phyloP scores from a whole-genome alignment of 2,329 filamentous ascomycete genomes.

The Tetracladium maxilliforme region DNA sequence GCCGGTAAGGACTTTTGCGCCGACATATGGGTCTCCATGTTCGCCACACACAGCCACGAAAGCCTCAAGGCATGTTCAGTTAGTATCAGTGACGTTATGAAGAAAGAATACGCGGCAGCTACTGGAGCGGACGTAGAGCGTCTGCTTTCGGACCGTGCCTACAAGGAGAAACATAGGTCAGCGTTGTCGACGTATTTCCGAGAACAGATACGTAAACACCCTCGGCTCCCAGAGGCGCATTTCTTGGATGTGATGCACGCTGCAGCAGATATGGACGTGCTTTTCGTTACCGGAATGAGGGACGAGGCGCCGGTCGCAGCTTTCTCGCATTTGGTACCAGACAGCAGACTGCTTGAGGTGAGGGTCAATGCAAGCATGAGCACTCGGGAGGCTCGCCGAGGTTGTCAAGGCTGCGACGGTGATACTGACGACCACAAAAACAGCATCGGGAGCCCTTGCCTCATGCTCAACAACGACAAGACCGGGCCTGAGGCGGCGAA shows the following conservation, averaged over 20 bases:
- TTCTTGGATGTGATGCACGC: constrained; percentile 25
- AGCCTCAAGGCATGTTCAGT: constrained; percentile 21
- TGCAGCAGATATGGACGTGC: constrained; percentile 29
- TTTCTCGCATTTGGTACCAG: constrained; percentile 38
- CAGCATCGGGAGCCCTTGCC: constrained; percentile 17
- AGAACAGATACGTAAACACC: constrained; percentile 23
- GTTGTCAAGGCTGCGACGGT: constrained; percentile 7
- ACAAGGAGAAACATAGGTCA: constrained; percentile 45
- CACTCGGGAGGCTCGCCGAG: constrained; percentile 20
- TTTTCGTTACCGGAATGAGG: constrained; percentile 50
- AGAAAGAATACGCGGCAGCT: constrained; percentile 36
- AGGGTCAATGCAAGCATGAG: constrained; percentile 24
- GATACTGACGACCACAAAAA: constrained; percentile 4
- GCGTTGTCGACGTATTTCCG: constrained; percentile 36
- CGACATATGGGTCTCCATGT: constrained; percentile 28
- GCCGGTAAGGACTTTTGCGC: constrained; percentile 49
- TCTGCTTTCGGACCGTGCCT: constrained; percentile 35
- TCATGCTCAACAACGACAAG: constrained; percentile 36
- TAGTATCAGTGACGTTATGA: constrained; percentile 44
- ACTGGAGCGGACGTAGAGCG: constrained; percentile 29
- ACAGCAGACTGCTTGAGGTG: constrained; percentile 37
- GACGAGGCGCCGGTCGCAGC: constrained; percentile 39
- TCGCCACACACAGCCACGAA: constrained; percentile 14
- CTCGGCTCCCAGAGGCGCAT: constrained; percentile 31
- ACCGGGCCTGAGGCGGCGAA: constrained; percentile 20